Evolutionary conservation across 257 asterid species (phyloP), one percentile per base, ranked within the genome.

Genomic region (Penstemon newberryi): DNA sequence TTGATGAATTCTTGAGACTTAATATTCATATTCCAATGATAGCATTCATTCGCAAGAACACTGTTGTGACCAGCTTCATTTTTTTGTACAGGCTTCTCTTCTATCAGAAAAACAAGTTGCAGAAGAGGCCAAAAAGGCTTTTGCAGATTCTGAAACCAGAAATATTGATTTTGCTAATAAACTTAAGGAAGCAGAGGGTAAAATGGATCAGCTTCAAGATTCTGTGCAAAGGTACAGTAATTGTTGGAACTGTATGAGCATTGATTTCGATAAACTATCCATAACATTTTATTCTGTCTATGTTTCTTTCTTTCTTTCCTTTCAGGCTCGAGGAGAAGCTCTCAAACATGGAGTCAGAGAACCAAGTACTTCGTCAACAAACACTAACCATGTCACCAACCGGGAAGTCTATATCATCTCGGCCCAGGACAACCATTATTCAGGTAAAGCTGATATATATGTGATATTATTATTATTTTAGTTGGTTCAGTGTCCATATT

Each of bases 321-420:
- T 68, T 79, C 86, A 94, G 99, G 77, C 85, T 91, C 78, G 97
- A 94, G 81, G 99, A 94, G 86, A 94, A 91, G 83, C 88, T 94
- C 49, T 85, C 95, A 36, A 94, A 94, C 73, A 82, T 76, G 66
- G 99, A 94, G 74, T 94, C 99, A 13, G 99, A 94, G 82, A 94
- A 89, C 75, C 99, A 94, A 89, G 92, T 94, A 56, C 92, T 94
- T 74, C 96, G 99, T 77, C 97, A 94, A 75, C 97, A 89, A 82
- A 96, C 99, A 67, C 81, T 94, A 74, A 83, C 95, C 66, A 85
- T 94, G 96, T 94, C 99, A 56, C 97, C 99, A n/a, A 88, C 95
- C 11, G 96, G 96, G 70, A 90, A 81, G 81, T 51, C 95, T 70
- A 52, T 83, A 67, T 80, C 99, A 79, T 74, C 95, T 66, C 84